Base-by-base conservation (phyloP, 2,329 filamentous ascomycete species). In the Fusarium multiceps region DNA sequence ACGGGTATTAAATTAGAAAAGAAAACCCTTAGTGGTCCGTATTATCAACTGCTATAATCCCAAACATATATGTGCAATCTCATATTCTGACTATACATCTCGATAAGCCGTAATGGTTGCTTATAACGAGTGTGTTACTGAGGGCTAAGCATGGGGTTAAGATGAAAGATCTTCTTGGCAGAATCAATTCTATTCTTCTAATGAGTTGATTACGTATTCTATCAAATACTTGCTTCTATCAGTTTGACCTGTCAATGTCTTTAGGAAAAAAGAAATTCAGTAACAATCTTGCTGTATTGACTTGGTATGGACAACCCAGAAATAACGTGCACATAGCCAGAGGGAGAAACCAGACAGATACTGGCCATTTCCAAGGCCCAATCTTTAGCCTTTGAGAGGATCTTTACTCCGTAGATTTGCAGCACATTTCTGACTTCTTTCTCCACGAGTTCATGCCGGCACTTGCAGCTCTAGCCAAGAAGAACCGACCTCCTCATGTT, bases 141-240 rank as follows among this genome's bases (percentile, higher is more conserved):
- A 23, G 27, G 37, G 32, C 40, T 27, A 42, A 27, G n/a, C 62
- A 59, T 65, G 60, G 45, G n/a, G 41, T 51, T 46, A 27, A 42
- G 51, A 65, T 65, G 60, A 46, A 55, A 65, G 25, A 47, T 59
- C 41, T 10, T 58, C 61, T 64, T 64, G 37, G 47, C 56, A 47
- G 46, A 47, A 20, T 53, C 23, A 37, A 28, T 25, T 46, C 11
- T 11, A 21, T 58, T 41, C 13, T 27, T 46, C 18, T 14, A 46
- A 47, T n/a, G 12, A 28, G 32, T 51, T 65, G 27, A 37, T 59
- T 47, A 18, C 21, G 23, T 65, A 27, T 32, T 45, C 25, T 23
- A 41, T 32, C 32, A 27, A 12, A 16, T 30, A 56, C 16, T 40
- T 20, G 18, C 25, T 37, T 47, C 27, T 25, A 16, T 42, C 34